Base-by-base conservation (phyloP, 2,329 filamentous ascomycete species). In the Didymella segeticola region DNA sequence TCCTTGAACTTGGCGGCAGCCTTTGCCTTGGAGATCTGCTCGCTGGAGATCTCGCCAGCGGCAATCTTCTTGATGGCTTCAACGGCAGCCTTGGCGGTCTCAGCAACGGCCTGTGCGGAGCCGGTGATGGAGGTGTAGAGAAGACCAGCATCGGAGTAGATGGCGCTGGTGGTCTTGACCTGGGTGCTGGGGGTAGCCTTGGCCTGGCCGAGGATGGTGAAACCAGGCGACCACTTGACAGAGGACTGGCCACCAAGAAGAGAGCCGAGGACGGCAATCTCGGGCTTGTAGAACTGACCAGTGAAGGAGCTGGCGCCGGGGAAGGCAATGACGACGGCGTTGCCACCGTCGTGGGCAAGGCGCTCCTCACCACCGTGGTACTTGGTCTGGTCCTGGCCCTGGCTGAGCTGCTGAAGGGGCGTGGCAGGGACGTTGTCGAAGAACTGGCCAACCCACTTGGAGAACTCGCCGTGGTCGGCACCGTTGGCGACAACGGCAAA, bases 321-420 rank as follows among this genome's bases (percentile, higher is more conserved):
- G 89, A 99, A 98, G 60, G 87, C 95, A 72, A 99, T 86, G 64
- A 96, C 90, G 67, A 96, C 76, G 36, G 92, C 84, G 80, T 96
- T 97, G 65, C 90, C 89, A 62, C 82, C 81, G 56, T 82, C 82
- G 77, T 91, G 89, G 61, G 89, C 83, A 64, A 90, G 89, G 67
- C 95, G 91, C 82, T 96, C 91, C 83, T 99, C 92, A 73, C 95
- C 96, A 76, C 95, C 95, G 72, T 86, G 90, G 86, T 98, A 99
- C 79, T 93, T 95, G 74, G 86, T 85, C 61, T 89, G 82, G 63
- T 85, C 78, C 58, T 81, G 79, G 73, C 86, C 83, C 60, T 89
- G 78, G 33, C 79, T 65, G 37, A 57, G 50, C 78, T 76, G 73
- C 60, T 82, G 77, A 67, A 64, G 19, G 70, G 70, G 62, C 69